Evolutionary conservation across 1,284 basidiomycete genomes (phyloP).

Genomic region (Irpex sp.): DNA sequence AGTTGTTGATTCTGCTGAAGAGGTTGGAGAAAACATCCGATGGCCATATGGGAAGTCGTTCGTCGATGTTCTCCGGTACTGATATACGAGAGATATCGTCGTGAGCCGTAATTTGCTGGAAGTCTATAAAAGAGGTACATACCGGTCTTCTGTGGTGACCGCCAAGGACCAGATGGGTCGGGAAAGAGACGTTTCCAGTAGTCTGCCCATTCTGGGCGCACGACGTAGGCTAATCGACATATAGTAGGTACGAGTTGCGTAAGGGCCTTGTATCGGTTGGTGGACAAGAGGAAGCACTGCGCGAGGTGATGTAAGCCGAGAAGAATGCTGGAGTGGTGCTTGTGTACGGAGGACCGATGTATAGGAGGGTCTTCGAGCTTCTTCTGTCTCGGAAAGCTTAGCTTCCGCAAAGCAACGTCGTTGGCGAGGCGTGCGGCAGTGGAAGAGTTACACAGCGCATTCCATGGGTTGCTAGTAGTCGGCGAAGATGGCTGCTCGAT

Average conservation of each 20-base stretch:
- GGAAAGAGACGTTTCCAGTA: conserved; percentile 83
- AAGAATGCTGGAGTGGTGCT: conserved; percentile 48
- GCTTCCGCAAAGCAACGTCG: conserved; percentile 48
- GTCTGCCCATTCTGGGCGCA: conserved; percentile 81
- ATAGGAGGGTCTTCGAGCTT: background rate
- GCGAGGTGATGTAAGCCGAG: conserved; percentile 76
- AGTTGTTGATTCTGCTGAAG: conserved; percentile 60
- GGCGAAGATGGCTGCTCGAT: conserved; percentile 1
- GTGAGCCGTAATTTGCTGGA: too few relatives aligned
- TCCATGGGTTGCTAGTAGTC: conserved; percentile 10
- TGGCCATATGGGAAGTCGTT: conserved; percentile 68
- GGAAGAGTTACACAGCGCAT: conserved; percentile 9
- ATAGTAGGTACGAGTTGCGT: conserved; percentile 61
- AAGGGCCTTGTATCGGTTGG: conserved; percentile 54
- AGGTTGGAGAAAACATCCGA: conserved; percentile 62
- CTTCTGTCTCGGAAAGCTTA: conserved; percentile 35
- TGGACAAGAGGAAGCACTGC: conserved; percentile 60
- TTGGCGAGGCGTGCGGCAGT: conserved; percentile 14
- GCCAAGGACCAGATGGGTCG: conserved; percentile 53
- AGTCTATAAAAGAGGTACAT: conserved; percentile 18
- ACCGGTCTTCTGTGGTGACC: conserved; percentile 42
- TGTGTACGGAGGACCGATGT: conserved; percentile 22
- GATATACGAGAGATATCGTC: background rate
- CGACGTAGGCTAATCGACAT: conserved; percentile 59
- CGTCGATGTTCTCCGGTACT: conserved; percentile 51